A percentile compares a stretch with the other conserved stretches of the same genome.
These are phyloP conservation scores for Reutealis trisperma DNA, from an alignment of 345 rosid genomes.

Conservation along the genomic window DNA sequence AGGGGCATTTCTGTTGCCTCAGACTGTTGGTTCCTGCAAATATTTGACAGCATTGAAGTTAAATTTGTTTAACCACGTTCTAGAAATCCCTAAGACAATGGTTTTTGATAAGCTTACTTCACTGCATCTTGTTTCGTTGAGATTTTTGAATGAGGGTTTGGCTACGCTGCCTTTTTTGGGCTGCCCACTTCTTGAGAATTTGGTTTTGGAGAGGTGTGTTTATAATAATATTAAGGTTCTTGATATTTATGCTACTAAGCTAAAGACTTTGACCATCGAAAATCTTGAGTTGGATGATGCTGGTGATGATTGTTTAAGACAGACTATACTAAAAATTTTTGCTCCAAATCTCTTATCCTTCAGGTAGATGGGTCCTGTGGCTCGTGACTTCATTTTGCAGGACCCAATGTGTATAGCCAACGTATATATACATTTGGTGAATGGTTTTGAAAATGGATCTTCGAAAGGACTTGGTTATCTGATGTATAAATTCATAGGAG, in stretches of 20 bases:
- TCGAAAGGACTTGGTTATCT: neutral
- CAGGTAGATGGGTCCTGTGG: neutral
- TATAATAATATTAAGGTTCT: neutral
- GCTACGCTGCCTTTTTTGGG: neutral
- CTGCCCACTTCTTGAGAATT: neutral
- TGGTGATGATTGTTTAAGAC: neutral
- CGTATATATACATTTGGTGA: neutral
- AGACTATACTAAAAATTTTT: neutral
- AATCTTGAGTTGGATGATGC: conserved; percentile 2
- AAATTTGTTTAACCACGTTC: neutral
- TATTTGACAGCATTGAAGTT: neutral
- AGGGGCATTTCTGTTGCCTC: neutral
- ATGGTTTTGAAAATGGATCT: neutral
- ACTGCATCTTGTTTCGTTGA: neutral
- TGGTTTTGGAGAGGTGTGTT: neutral
- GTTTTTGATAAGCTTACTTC: neutral
- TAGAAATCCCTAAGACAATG: neutral
- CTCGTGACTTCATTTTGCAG: neutral
- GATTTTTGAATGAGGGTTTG: conserved; percentile 5
- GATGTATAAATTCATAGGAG: neutral
- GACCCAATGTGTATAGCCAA: neutral
- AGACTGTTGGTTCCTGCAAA: neutral
- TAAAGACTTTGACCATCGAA: neutral
- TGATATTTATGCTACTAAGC: neutral
- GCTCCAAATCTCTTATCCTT: neutral